Evolutionary conservation across 345 rosid genomes (phyloP).

Genomic region (Chamaenerion angustifolium): DNA sequence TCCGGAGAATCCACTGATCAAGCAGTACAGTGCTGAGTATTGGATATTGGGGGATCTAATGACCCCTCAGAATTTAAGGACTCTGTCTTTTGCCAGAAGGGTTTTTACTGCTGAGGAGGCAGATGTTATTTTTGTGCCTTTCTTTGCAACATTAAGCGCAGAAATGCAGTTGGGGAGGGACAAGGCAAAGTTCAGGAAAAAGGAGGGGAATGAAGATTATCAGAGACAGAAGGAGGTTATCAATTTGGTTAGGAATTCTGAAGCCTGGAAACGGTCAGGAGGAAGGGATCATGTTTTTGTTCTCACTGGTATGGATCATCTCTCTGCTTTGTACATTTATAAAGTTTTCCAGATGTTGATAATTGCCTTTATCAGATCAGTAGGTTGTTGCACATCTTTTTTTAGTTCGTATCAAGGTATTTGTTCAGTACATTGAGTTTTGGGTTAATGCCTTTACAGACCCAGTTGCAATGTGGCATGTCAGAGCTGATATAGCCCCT

Average conservation of each 20-base stretch:
- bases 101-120: conserved; percentile 39
- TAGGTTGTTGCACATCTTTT: no score
- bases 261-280: conserved; percentile 67
- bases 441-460: conserved; percentile 42
- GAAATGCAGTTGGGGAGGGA: conserved; percentile 83
- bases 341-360: no score
- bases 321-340: background rate
- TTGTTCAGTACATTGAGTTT: no score
- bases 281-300: conserved; percentile 93
- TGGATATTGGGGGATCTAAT: conserved; percentile 89
- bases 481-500: conserved; percentile 62
- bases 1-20: conserved; percentile 74
- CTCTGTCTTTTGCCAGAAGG: conserved; percentile 48
- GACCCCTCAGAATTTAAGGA: conserved; percentile 34
- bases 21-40: conserved; percentile 96
- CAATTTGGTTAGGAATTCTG: conserved; percentile 41
- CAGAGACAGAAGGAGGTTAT: conserved; percentile 57
- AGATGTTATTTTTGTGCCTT: conserved; percentile 81
- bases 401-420: no score
- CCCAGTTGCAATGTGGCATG: conserved; percentile 99
- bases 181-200: conserved; percentile 52
- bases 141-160: conserved; percentile 76
- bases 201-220: conserved; percentile 62
- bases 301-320: conserved; percentile 44
- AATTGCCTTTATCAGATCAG: no score